phyloP scores from a whole-genome alignment of 805 yeast genomes.

The Ogataea trehaloabstinens region DNA sequence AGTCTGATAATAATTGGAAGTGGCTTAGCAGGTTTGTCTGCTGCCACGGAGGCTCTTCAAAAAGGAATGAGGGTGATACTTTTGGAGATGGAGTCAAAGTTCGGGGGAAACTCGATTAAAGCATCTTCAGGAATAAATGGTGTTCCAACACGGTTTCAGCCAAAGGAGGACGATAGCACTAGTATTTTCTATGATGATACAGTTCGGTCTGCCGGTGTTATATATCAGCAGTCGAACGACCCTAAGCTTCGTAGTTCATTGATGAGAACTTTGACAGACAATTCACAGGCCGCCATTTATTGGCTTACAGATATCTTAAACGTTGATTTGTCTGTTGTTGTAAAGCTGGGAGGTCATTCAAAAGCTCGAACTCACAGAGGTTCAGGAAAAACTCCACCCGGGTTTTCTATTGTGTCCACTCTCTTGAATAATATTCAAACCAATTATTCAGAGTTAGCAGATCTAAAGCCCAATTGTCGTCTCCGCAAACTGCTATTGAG shows the following conservation, averaged over 20 bases:
- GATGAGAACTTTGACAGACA: constrained; percentile 56
- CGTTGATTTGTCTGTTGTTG: constrained; percentile 62
- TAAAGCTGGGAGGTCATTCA: constrained; percentile 83
- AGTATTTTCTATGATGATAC: constrained; percentile 65
- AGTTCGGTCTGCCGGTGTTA: constrained; percentile 50
- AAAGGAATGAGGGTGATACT: constrained; percentile 51
- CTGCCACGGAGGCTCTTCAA: constrained; percentile 16
- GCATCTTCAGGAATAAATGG: constrained; percentile 75
- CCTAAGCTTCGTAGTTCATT: constrained; percentile 46
- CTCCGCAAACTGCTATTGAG: constrained; percentile 40
- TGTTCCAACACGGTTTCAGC: constrained; percentile 64
- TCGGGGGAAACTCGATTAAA: constrained; percentile 65
- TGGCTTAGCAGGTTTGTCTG: constrained; percentile 56
- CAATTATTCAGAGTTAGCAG: constrained; percentile 38
- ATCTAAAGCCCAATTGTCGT: constrained; percentile 31
- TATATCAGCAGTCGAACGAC: constrained; percentile 41
- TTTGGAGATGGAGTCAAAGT: constrained; percentile 57
- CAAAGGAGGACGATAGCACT: constrained; percentile 45
- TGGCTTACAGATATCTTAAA: constrained; percentile 66
- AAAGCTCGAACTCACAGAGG: constrained; percentile 82
- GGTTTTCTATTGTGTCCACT: constrained; percentile 60
- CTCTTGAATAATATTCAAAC: constrained; percentile 49
- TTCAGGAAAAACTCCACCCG: constrained; percentile 60
- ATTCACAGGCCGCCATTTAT: constrained; percentile 64
- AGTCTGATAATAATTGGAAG: constrained; percentile 52